Evolutionary conservation across 768 basidiomycete genomes (phyloP).

Genomic region (Kwoniella bestiolae): DNA sequence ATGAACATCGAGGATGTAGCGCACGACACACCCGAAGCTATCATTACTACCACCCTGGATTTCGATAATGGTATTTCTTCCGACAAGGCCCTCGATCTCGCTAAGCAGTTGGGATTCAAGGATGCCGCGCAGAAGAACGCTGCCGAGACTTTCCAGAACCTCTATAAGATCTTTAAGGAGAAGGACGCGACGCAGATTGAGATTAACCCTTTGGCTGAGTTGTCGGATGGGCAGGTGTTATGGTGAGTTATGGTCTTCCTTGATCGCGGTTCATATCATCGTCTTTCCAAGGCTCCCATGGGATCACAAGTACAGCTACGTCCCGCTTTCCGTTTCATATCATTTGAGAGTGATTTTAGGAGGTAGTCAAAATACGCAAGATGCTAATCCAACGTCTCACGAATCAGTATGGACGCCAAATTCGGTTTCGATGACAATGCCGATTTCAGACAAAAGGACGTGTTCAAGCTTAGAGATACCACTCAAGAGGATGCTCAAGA

Average conservation of each 20-base stretch:
- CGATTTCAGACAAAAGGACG: constrained; percentile 91
- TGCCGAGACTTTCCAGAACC: constrained; percentile 87
- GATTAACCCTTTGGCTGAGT: constrained; percentile 96
- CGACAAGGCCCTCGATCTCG: constrained; percentile 72
- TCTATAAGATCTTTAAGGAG: constrained; percentile 96
- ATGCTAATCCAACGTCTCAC: too few species aligned
- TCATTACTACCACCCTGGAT: constrained; percentile 91
- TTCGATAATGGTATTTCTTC: constrained; percentile 79
- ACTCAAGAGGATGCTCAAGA: constrained; percentile 97
- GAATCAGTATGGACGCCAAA: constrained; percentile 94
- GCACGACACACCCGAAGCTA: constrained; percentile 88
- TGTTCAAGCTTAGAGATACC: constrained; percentile 86
- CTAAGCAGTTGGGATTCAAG: constrained; percentile 89
- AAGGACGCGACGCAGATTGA: constrained; percentile 99
- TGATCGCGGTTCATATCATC: too few species aligned
- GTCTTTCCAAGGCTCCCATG: not conserved
- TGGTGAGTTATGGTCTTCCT: constrained; percentile 68
- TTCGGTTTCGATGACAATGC: constrained; percentile 99
- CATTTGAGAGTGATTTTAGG: too few species aligned
- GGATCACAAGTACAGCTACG: too few species aligned
- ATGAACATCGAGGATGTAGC: constrained; percentile 99
- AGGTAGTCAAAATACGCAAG: too few species aligned
- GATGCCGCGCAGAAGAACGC: constrained; percentile 76
- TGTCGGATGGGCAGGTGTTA: constrained; percentile 85
- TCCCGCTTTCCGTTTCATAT: too few species aligned